These are phyloP conservation scores for Monosporascus sp. DNA, from an alignment of 2,329 filamentous ascomycete genomes.

Conservation along the genomic window DNA sequence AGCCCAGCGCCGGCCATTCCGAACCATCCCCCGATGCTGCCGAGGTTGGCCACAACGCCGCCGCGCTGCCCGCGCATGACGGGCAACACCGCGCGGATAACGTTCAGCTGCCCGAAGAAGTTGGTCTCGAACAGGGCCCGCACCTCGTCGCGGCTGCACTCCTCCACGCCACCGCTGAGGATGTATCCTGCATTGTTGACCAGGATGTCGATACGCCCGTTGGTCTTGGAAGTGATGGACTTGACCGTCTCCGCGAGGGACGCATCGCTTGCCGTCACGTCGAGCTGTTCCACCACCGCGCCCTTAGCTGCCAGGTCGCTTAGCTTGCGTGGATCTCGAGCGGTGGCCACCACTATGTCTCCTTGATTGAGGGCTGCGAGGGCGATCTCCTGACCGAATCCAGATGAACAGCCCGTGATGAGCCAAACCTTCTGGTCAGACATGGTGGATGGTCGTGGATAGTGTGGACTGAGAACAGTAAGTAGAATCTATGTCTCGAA, in stretches of 20 bases:
- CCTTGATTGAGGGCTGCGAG: constrained; percentile 2
- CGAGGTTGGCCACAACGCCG: constrained; percentile 43
- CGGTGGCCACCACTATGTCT: constrained; percentile 7
- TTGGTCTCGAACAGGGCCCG: constrained; percentile 41
- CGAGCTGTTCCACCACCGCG: constrained; percentile 3
- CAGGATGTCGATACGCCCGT: constrained; percentile 1
- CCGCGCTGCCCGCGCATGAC: constrained; percentile 36
- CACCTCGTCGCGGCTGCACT: constrained; percentile 30
- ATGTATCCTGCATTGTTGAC: constrained; percentile 7
- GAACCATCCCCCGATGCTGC: constrained; percentile 38
- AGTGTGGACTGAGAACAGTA: too few species aligned
- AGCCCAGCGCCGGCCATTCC: constrained; percentile 34
- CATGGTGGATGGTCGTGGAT: neutral
- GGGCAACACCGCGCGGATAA: constrained; percentile 44
- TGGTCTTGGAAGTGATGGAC: neutral
- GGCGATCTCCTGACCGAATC: constrained; percentile 7
- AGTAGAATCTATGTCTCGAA: too few species aligned
- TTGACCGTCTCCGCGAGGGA: neutral
- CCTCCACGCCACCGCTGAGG: constrained; percentile 10
- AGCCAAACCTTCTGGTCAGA: constrained; percentile 5
- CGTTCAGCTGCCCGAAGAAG: constrained; percentile 42
- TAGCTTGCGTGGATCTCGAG: constrained; percentile 5
- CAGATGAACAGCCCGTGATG: constrained; percentile 8
- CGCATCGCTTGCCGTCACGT: constrained; percentile 3
- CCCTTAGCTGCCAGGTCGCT: constrained; percentile 1